Conservation (phyloP, 2,329 filamentous ascomycete genomes). For the Colletotrichum eleusines region DNA sequence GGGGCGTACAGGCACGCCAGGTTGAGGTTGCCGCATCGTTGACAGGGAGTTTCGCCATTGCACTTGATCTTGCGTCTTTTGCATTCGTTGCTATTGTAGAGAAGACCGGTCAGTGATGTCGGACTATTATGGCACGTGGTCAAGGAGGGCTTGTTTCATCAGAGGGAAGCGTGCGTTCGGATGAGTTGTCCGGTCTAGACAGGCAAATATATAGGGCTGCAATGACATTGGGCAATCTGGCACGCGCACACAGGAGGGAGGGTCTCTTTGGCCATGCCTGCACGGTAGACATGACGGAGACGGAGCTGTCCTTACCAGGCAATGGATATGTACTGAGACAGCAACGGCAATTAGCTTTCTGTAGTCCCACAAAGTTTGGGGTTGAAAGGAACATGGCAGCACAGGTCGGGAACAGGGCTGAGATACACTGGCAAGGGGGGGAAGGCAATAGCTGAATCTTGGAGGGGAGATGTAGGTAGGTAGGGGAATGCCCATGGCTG, state of each 20-base stretch:
- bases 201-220: background rate
- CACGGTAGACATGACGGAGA: slow-evolving; percentile 4
- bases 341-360: slow-evolving; percentile 35
- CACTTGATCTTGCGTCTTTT: slow-evolving; percentile 83
- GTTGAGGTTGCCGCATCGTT: slow-evolving; percentile 76
- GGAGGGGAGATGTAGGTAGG: too few relatives aligned
- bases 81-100: slow-evolving; percentile 72
- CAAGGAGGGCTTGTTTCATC: background rate
- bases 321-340: slow-evolving; percentile 68
- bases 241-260: background rate
- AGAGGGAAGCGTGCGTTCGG: background rate
- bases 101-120: slow-evolving; percentile 30
- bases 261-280: background rate
- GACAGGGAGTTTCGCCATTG: slow-evolving; percentile 76
- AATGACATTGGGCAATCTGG: slow-evolving; percentile 45
- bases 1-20: slow-evolving; percentile 74
- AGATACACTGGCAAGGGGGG: slow-evolving; percentile 16
- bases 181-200: background rate
- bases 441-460: too few relatives aligned
- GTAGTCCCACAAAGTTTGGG: slow-evolving; percentile 19
- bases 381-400: background rate
- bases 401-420: slow-evolving; percentile 22
- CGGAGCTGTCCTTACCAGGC: slow-evolving; percentile 62
- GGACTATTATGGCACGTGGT: background rate
- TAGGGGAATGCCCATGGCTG: background rate